These are phyloP conservation scores for Brasenia schreberi DNA, from an alignment of 164 flowering plant genomes.

Conservation along the genomic window DNA sequence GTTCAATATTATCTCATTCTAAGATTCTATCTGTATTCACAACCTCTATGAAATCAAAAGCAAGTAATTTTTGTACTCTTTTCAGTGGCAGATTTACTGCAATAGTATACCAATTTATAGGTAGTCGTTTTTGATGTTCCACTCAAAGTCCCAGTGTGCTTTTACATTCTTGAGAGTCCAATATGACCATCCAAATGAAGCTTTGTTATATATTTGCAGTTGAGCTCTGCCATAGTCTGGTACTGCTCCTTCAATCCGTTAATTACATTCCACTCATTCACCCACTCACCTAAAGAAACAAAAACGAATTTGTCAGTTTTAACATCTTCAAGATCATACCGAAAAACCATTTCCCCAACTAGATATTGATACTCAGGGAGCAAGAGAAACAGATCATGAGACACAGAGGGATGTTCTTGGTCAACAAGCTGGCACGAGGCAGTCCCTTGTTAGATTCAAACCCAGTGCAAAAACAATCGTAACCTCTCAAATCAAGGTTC, in stretches of 20 bases:
- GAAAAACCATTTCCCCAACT: neutral
- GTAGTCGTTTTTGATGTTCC: conserved; percentile 61
- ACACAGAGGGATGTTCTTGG: too few relatives aligned
- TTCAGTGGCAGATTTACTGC: too few relatives aligned
- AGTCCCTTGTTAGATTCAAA: neutral
- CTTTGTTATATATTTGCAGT: conserved; percentile 51
- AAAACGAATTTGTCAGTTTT: too few relatives aligned
- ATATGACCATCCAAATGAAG: conserved; percentile 90
- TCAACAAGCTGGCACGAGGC: too few relatives aligned
- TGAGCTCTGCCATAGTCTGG: conserved; percentile 65
- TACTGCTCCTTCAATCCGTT: conserved; percentile 41
- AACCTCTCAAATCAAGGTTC: neutral
- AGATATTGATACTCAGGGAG: neutral
- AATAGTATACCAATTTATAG: conserved; percentile 39
- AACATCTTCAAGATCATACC: neutral
- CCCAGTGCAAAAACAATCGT: neutral
- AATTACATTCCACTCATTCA: conserved; percentile 65
- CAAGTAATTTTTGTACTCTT: too few relatives aligned
- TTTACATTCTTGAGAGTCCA: conserved; percentile 80
- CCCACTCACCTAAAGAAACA: conserved; percentile 67
- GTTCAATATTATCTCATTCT: too few relatives aligned
- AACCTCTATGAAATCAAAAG: too few relatives aligned
- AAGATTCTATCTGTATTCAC: too few relatives aligned
- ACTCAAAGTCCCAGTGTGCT: conserved; percentile 82
- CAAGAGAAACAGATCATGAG: neutral